Percentiles rank a stretch among this genome's conserved stretches.
These are phyloP conservation scores for Corynespora cassiicola DNA, from an alignment of 2,329 filamentous ascomycete genomes.

Conservation along the genomic window DNA sequence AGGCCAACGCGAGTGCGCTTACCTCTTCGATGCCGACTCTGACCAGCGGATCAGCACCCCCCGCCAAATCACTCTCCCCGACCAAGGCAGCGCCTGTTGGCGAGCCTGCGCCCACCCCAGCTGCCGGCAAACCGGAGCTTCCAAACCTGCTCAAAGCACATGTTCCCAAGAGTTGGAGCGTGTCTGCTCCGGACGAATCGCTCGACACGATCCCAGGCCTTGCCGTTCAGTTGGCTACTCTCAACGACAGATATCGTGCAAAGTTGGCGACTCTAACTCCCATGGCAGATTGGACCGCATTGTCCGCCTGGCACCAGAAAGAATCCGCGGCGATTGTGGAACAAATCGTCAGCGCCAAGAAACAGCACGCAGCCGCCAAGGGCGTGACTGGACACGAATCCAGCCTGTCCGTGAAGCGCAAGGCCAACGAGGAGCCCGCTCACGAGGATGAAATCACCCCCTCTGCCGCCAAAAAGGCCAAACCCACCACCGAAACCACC, in stretches of 20 bases:
- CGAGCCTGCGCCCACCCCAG: no score
- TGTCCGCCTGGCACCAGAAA: constrained; percentile 40
- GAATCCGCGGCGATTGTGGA: constrained; percentile 32
- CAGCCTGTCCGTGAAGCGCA: constrained; percentile 40
- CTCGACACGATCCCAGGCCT: constrained; percentile 28
- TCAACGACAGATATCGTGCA: constrained; percentile 36
- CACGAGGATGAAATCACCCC: constrained; percentile 8
- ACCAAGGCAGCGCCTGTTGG: constrained; percentile 12
- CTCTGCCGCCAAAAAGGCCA: no score
- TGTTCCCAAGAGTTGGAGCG: constrained; percentile 32
- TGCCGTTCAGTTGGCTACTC: constrained; percentile 25
- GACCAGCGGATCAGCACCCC: constrained; percentile 10
- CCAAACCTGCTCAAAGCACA: constrained; percentile 32
- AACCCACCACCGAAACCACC: no score
- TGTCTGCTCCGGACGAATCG: constrained; percentile 16
- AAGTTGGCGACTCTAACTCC: constrained; percentile 28
- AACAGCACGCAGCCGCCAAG: constrained; percentile 33
- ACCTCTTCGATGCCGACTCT: constrained; percentile 17
- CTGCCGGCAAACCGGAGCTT: no score
- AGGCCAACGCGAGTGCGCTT: no score
- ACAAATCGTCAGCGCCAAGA: constrained; percentile 35
- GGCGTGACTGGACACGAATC: constrained; percentile 41
- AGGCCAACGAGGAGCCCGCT: constrained; percentile 21
- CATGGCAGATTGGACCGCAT: constrained; percentile 34
- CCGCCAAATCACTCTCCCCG: constrained; percentile 5